Conservation (phyloP, 148 eudicot species). For the Persicaria tinctoria region DNA sequence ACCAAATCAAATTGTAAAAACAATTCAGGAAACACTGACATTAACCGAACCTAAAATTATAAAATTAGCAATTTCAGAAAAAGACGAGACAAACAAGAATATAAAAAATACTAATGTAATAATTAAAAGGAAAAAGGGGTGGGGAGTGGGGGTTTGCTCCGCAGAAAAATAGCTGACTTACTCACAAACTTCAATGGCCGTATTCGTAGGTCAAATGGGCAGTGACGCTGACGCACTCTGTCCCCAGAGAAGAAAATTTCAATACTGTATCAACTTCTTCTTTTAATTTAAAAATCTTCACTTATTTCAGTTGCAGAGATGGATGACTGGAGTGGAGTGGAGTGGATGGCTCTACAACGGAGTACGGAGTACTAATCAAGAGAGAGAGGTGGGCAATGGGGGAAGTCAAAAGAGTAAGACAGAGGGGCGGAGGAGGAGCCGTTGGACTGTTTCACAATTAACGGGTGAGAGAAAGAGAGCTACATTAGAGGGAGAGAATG, state of each 20-base stretch:
- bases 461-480: background rate
- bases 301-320: background rate
- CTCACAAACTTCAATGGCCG: conserved; percentile 30
- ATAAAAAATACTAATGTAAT: too few relatives aligned
- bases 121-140: background rate
- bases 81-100: too few relatives aligned
- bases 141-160: background rate
- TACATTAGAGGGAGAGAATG: background rate
- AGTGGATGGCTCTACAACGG: too few relatives aligned
- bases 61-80: too few relatives aligned
- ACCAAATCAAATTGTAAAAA: background rate
- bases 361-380: too few relatives aligned
- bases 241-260: background rate
- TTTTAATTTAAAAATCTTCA: background rate
- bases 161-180: conserved; percentile 29
- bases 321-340: too few relatives aligned
- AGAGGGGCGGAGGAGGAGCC: background rate
- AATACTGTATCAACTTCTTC: too few relatives aligned
- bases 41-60: too few relatives aligned
- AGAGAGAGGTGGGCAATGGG: background rate
- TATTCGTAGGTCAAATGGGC: conserved; percentile 9
- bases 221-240: background rate
- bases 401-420: background rate
- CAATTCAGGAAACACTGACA: background rate
- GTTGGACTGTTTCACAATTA: background rate